Base-by-base conservation (phyloP, 148 eudicot species). In the Nepenthes gracilis region DNA sequence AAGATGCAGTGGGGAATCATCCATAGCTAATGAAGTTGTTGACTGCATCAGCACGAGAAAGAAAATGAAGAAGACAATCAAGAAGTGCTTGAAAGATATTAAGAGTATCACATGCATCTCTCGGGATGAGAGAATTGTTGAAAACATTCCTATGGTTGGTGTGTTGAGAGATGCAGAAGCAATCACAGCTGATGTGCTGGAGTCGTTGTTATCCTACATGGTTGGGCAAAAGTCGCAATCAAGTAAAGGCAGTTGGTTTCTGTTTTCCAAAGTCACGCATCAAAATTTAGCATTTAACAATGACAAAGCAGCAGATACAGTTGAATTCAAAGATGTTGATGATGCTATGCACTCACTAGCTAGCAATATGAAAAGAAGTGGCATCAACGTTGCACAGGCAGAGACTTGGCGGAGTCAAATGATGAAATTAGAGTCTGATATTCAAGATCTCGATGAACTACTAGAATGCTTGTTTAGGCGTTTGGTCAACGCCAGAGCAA, bases 401-500 rank as follows among this genome's bases (percentile, higher is more conserved):
- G 54, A 70, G 67, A 54, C 35, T 37, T 61, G 54, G 61, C 64
- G 43, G 47, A 60, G 43, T 33, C 57, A 66, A 51, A 59, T 55
- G 50, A 14, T 40, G n/a, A 54, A 68, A 51, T 37, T 76, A 45
- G 80, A 76, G 54, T 36, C 63, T 0, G 65, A 47, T 43, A 58
- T 76, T 45, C 62, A 72, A 66, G 67, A 68, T 14, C 47, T 76
- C 15, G 76, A 76, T 38, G 73, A 69, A 69, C 38, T 43, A 58
- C 34, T 72, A 34, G 74, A 72, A 35, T 64, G 57, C 15, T 32
- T 72, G 48, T 76, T 68, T 54, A 68, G 72, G 64, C 59, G 61
- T 58, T 54, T 76, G 32, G 70, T 76, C 43, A 72, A 64, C 59
- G 57, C 74, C n/a, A 67, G 80, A 65, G 73, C 75, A 40, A 61